These are phyloP conservation scores for Aaosphaeria arxii DNA, from an alignment of 2,329 filamentous ascomycete species.

Conservation along the genomic window DNA sequence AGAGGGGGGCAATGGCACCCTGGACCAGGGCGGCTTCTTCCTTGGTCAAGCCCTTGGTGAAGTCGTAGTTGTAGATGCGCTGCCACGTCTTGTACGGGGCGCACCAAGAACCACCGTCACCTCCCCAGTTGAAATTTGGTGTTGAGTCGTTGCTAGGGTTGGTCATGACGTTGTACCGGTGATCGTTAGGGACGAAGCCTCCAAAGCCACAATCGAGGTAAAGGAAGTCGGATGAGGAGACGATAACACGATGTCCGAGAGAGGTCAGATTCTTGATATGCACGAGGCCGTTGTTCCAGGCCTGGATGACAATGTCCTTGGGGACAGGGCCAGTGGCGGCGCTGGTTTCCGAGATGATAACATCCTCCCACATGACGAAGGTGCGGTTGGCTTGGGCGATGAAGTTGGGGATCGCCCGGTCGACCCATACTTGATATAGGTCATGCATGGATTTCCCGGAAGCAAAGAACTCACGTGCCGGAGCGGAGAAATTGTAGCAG, in stretches of 20 bases:
- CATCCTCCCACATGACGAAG: conserved; percentile 59
- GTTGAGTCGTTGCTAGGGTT: conserved; percentile 46
- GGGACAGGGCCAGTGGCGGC: conserved; percentile 48
- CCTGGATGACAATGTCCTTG: conserved; percentile 53
- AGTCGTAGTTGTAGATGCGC: conserved; percentile 59
- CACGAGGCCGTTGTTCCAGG: conserved; percentile 53
- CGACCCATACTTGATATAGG: conserved; percentile 54
- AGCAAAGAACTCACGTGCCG: conserved; percentile 50
- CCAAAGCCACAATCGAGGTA: conserved; percentile 58
- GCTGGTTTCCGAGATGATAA: conserved; percentile 41
- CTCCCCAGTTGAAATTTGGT: conserved; percentile 56
- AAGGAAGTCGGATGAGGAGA: conserved; percentile 55
- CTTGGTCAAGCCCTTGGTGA: conserved; percentile 48
- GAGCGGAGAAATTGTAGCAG: conserved; percentile 57
- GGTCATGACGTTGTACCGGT: conserved; percentile 52
- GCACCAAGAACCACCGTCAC: conserved; percentile 55
- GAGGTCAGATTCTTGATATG: conserved; percentile 53
- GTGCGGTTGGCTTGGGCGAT: conserved; percentile 45
- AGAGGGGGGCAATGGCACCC: conserved; percentile 53
- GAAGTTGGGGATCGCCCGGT: conserved; percentile 53
- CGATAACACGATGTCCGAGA: conserved; percentile 53
- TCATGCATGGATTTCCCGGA: conserved; percentile 51
- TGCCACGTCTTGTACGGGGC: conserved; percentile 60
- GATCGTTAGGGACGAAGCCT: conserved; percentile 55
- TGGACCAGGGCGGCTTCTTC: conserved; percentile 49